Base-by-base conservation (phyloP, 2,329 filamentous ascomycete genomes). In the Diaporthe sp. region DNA sequence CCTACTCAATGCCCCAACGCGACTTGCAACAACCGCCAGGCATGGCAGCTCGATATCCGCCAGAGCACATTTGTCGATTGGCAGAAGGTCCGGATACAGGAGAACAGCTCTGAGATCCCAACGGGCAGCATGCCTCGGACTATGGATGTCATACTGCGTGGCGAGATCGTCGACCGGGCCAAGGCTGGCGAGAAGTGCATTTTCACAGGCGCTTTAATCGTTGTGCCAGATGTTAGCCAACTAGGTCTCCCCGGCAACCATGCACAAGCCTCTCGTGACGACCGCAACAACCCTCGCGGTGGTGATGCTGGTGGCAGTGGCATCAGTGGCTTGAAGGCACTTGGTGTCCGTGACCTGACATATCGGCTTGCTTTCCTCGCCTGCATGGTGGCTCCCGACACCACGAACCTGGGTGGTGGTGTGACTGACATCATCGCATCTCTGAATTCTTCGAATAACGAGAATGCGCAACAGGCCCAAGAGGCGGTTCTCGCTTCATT, bases 161-260 rank as follows among this genome's bases (percentile, higher is more conserved):
- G 97, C 81, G 97, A 99, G 83, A 98, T 99, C 87, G 97, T 99
- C 37, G 97, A 99, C 81, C 92, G 97, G 70, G 96, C 96, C 71
- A 98, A 98, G 87, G 97, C 97, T 67, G 97, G 97, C 78, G 97
- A 99, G 85, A 98, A 98, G 85, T 99, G 97, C 84, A 95, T 99
- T 81, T 99, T 99, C 84, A 98, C 96, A 0, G 97, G 97, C 78
- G 96, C 96, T 7, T 86, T 98, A 78, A 98, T 99, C 76, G 97
- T 99, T 25, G 95, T 99, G 46, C 97, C 97, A 0, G 97, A 99
- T 83, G 95, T 99, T 76, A 98, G 95, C 82, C 97, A 98, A 83
- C 91, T 99, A 74, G 94, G 96, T 53, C 91, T 98, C 42, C 97
- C 97, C 2, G 97, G 97, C 65, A 89, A 95, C 34, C 90, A 94